These are phyloP conservation scores for Aureobasidium lini DNA, from an alignment of 2,329 filamentous ascomycete species.

Conservation along the genomic window DNA sequence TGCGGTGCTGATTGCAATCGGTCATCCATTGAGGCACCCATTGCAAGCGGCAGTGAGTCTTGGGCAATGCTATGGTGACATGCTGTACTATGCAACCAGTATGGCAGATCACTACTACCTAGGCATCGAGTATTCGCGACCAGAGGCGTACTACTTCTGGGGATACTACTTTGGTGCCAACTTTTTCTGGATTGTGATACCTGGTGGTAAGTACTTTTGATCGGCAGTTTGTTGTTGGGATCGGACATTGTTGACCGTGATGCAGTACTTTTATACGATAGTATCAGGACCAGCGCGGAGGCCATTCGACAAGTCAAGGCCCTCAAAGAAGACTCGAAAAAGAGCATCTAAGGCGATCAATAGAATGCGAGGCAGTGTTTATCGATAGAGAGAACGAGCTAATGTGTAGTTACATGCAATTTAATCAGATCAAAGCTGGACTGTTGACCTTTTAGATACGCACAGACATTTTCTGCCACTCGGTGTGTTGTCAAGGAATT, in stretches of 20 bases:
- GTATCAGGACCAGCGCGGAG: slow-evolving; percentile 28
- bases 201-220: slow-evolving; percentile 39
- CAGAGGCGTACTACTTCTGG: slow-evolving; percentile 59
- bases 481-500: no score
- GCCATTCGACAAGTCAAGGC: slow-evolving; percentile 31
- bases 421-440: neutral
- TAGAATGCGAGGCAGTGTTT: neutral
- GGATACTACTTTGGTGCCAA: slow-evolving; percentile 61
- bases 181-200: slow-evolving; percentile 58
- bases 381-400: neutral
- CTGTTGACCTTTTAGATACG: neutral
- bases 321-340: slow-evolving; percentile 18
- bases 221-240: neutral
- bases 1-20: slow-evolving; percentile 46
- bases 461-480: neutral
- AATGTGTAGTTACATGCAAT: neutral
- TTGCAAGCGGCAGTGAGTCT: slow-evolving; percentile 54
- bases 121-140: slow-evolving; percentile 49
- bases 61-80: slow-evolving; percentile 57
- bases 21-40: slow-evolving; percentile 51
- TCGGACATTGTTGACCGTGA: neutral
- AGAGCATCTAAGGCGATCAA: neutral
- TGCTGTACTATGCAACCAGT: slow-evolving; percentile 57
- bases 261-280: slow-evolving; percentile 31
- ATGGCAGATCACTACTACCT: slow-evolving; percentile 52